Conservation (phyloP, 202 grass and related monocot species). For the Saccharum hybrid region DNA sequence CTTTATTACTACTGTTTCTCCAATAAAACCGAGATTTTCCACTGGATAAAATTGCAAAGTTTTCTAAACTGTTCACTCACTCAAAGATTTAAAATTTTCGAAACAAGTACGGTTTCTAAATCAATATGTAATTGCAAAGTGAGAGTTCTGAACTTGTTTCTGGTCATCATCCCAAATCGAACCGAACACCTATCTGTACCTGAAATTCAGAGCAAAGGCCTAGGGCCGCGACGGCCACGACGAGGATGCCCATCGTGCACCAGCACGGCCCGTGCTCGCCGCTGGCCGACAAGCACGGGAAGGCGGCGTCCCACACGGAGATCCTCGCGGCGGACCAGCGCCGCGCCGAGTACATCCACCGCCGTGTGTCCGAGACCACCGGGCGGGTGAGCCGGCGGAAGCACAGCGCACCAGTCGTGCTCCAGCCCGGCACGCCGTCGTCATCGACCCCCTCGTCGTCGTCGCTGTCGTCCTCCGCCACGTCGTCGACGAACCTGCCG, state of each 20-base stretch:
- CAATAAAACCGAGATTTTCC: background rate
- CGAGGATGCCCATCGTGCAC: slow-evolving; percentile 52
- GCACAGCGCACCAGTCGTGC: background rate
- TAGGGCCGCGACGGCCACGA: background rate
- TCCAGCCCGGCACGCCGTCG: background rate
- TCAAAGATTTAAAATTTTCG: background rate
- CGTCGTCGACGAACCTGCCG: slow-evolving; percentile 33
- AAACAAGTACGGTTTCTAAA: background rate
- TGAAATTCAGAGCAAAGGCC: slow-evolving; percentile 27
- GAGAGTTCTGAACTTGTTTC: background rate
- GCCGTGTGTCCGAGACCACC: slow-evolving; percentile 32
- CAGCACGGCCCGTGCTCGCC: slow-evolving; percentile 55
- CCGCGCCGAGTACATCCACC: slow-evolving; percentile 53
- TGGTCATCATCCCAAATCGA: background rate
- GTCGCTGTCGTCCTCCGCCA: background rate
- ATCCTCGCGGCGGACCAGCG: slow-evolving; percentile 58
- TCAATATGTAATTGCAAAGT: background rate
- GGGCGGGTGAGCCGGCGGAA: background rate
- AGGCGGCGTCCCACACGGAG: slow-evolving; percentile 43
- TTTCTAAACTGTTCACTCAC: background rate
- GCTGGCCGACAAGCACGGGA: slow-evolving; percentile 27
- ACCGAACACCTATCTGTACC: slow-evolving; percentile 8
- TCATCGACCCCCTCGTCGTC: background rate
- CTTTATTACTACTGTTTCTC: background rate
- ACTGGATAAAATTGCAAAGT: background rate